Conservation (phyloP, 495 filamentous ascomycete genomes). For the Penicillium subrubescens region DNA sequence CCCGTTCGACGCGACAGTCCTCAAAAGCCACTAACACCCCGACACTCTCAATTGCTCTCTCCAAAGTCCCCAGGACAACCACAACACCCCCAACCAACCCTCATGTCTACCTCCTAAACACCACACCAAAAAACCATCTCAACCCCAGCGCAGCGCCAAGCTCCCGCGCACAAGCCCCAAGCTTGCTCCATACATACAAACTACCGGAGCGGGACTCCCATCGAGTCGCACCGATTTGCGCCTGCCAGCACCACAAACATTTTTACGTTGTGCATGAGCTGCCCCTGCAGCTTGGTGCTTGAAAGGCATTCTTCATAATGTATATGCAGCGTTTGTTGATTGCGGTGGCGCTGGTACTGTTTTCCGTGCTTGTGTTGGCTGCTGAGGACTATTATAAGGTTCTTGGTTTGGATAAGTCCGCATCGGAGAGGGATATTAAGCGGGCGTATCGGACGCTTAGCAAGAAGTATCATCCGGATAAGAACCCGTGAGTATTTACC, state of each 20-base stretch:
- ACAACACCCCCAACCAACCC: neutral
- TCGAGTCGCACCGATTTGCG: neutral
- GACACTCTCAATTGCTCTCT: neutral
- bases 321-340: constrained; percentile 25
- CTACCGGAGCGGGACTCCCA: constrained; percentile 7
- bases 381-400: constrained; percentile 94
- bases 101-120: constrained; percentile 16
- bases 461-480: constrained; percentile 97
- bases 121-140: neutral
- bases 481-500: constrained; percentile 78
- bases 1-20: constrained; percentile 17
- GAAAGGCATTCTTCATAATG: constrained; percentile 13
- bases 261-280: constrained; percentile 3
- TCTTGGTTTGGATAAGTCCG: constrained; percentile 77
- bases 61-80: neutral
- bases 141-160: constrained; percentile 1
- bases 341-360: constrained; percentile 28
- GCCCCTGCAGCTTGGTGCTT: constrained; percentile 9
- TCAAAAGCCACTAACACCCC: neutral
- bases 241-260: neutral
- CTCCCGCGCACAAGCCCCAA: constrained; percentile 5
- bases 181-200: neutral
- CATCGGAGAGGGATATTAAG: constrained; percentile 90
- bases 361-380: constrained; percentile 45
- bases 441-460: constrained; percentile 89